A percentile compares a stretch with the other conserved stretches of the same genome.
Evolutionary conservation across 306 rosid genomes (phyloP).

Genomic region (Gleditsia sinensis): DNA sequence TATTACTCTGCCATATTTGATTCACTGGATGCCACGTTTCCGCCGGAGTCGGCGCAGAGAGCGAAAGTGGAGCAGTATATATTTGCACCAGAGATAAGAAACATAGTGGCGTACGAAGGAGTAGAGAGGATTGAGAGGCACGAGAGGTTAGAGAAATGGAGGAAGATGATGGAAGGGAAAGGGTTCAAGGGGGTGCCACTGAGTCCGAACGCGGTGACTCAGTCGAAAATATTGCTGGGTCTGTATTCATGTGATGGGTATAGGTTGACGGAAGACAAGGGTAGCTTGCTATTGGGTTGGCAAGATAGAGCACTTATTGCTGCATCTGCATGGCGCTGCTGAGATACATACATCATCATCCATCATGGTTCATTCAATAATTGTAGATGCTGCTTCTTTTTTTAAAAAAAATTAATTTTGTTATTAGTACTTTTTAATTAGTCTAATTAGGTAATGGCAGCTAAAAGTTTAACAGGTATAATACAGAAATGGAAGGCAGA

Average conservation of each 20-base stretch:
- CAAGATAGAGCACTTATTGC: slow-evolving; percentile 77
- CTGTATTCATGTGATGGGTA: slow-evolving; percentile 85
- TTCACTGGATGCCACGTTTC: slow-evolving; percentile 86
- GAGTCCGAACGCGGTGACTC: slow-evolving; percentile 90
- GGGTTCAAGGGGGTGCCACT: slow-evolving; percentile 74
- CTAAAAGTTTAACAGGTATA: neutral
- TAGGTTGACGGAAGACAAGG: slow-evolving; percentile 79
- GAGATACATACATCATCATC: neutral
- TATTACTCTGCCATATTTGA: slow-evolving; percentile 88
- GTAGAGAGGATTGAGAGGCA: slow-evolving; percentile 76
- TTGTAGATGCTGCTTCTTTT: neutral
- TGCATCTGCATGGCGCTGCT: slow-evolving; percentile 95
- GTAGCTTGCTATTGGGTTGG: slow-evolving; percentile 90
- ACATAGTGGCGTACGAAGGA: slow-evolving; percentile 85
- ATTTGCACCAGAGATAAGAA: slow-evolving; percentile 83
- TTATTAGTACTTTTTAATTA: neutral
- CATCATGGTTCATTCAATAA: neutral
- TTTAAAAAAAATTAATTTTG: neutral
- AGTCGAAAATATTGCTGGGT: slow-evolving; percentile 79
- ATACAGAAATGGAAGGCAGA: neutral
- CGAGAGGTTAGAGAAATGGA: slow-evolving; percentile 90
- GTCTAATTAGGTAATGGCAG: neutral
- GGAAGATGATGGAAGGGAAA: slow-evolving; percentile 87
- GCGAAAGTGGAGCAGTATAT: slow-evolving; percentile 95
- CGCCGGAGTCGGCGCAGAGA: slow-evolving; percentile 71